These are phyloP conservation scores for Inonotus obliquus DNA, from an alignment of 1,284 basidiomycete species.

Conservation along the genomic window DNA sequence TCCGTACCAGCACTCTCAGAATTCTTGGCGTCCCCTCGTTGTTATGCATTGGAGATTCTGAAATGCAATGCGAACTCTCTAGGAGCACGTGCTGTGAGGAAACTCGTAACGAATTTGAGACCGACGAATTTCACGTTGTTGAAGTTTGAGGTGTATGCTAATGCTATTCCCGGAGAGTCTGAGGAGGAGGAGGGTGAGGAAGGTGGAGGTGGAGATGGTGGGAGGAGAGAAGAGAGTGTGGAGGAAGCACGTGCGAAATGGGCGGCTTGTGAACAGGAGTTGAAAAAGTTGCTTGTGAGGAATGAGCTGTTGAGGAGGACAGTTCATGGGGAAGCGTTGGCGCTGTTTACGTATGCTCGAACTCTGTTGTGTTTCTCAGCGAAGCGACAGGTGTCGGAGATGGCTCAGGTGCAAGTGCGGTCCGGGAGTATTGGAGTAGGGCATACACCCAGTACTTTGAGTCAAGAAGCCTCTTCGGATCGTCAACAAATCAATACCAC, in stretches of 20 bases:
- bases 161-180: conserved; percentile 29
- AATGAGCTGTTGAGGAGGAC: conserved; percentile 45
- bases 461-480: neutral
- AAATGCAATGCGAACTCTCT: conserved; percentile 55
- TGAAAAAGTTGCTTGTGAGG: conserved; percentile 39
- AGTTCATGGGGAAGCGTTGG: conserved; percentile 46
- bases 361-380: conserved; percentile 37
- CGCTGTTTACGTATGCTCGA: conserved; percentile 48
- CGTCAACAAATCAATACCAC: neutral
- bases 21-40: conserved; percentile 50
- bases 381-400: neutral
- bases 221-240: neutral
- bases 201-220: neutral
- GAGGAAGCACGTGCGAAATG: conserved; percentile 4
- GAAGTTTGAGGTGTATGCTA: conserved; percentile 49
- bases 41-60: conserved; percentile 42
- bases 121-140: conserved; percentile 46
- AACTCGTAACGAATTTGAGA: conserved; percentile 43
- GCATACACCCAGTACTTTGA: neutral
- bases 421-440: neutral
- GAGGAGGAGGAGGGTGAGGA: conserved; percentile 31
- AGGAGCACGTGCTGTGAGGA: conserved; percentile 38
- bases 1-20: conserved; percentile 40
- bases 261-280: conserved; percentile 27
- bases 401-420: too few species aligned